Evolutionary conservation across 768 basidiomycete species (phyloP).

Genomic region (Candolleomyces aberdarensis): DNA sequence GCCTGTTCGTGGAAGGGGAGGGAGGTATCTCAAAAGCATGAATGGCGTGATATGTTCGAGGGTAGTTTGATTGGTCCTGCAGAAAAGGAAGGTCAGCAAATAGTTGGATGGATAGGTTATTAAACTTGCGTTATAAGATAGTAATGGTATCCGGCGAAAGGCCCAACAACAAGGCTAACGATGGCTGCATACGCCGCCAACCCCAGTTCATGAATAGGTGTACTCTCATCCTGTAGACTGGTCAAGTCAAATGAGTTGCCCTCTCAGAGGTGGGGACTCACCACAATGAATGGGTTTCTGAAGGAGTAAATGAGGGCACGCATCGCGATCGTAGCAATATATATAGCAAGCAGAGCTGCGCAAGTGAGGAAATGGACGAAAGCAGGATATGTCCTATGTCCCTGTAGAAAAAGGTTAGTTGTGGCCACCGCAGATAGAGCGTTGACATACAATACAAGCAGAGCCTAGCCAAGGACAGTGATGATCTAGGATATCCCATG

Average conservation of each 20-base stretch:
- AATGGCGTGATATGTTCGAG: slow-evolving; percentile 75
- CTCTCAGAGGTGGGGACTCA: slow-evolving; percentile 30
- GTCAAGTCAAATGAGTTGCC: neutral
- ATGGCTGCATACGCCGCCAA: slow-evolving; percentile 58
- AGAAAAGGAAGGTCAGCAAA: neutral
- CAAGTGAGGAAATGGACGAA: slow-evolving; percentile 76
- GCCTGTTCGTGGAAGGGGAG: slow-evolving; percentile 51
- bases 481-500: slow-evolving; percentile 52
- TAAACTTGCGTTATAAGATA: slow-evolving; percentile 53
- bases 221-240: slow-evolving; percentile 49
- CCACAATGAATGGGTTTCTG: slow-evolving; percentile 56
- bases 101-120: neutral
- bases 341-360: slow-evolving; percentile 58
- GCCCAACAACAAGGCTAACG: slow-evolving; percentile 65
- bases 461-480: slow-evolving; percentile 84
- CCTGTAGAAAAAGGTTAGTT: slow-evolving; percentile 38
- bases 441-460: slow-evolving; percentile 64
- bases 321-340: slow-evolving; percentile 53
- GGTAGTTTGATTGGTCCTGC: slow-evolving; percentile 84
- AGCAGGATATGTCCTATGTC: slow-evolving; percentile 79
- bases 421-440: neutral
- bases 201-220: slow-evolving; percentile 69
- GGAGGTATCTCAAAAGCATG: slow-evolving; percentile 66
- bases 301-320: slow-evolving; percentile 64
- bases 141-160: slow-evolving; percentile 73